Evolutionary conservation across 2,329 filamentous ascomycete genomes (phyloP).

Genomic region (Ceratocystis colombiana): DNA sequence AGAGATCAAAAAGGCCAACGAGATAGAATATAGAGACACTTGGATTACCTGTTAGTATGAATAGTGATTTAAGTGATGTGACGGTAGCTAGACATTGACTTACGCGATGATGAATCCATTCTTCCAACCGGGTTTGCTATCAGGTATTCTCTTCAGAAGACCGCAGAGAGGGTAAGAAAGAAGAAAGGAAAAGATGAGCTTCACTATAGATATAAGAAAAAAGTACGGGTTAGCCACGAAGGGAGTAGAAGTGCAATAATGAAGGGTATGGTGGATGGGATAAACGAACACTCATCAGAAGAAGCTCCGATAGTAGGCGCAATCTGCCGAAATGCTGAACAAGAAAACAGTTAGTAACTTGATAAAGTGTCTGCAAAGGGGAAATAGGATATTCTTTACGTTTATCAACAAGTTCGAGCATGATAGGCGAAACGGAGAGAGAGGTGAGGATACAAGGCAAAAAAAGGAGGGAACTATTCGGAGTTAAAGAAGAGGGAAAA

Average conservation of each 20-base stretch:
- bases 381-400: conserved; percentile 15
- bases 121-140: conserved; percentile 71
- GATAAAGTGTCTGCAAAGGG: conserved; percentile 6
- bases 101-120: conserved; percentile 78
- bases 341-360: neutral
- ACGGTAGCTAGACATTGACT: conserved; percentile 25
- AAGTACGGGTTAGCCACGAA: neutral
- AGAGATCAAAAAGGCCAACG: conserved; percentile 85
- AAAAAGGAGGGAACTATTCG: neutral
- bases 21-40: conserved; percentile 83
- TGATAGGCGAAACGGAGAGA: conserved; percentile 4
- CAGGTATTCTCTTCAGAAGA: conserved; percentile 79
- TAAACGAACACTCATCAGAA: conserved; percentile 39
- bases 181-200: conserved; percentile 82
- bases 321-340: conserved; percentile 38
- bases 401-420: conserved; percentile 24
- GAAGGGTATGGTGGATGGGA: neutral
- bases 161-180: conserved; percentile 86
- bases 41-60: conserved; percentile 1
- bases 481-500: neutral
- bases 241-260: neutral
- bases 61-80: neutral
- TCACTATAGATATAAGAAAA: conserved; percentile 50
- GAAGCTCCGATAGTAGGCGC: conserved; percentile 37
- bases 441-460: neutral